phyloP scores from a whole-genome alignment of 2,329 filamentous ascomycete species.

The Phialophora chinensis region DNA sequence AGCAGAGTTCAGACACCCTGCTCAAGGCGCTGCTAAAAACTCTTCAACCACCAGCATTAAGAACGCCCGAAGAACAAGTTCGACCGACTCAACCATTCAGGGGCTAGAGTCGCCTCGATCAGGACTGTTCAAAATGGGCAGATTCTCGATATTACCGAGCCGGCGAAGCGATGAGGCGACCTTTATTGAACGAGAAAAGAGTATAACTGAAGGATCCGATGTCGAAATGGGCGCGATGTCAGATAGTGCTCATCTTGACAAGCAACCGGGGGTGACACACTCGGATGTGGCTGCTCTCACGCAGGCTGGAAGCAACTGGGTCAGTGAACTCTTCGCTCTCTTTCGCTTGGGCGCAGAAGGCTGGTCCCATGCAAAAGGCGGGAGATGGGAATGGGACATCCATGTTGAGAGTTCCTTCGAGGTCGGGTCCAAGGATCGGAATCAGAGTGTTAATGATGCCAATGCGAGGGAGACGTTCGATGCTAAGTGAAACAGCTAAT shows the following conservation, averaged over 20 bases:
- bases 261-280: conserved; percentile 7
- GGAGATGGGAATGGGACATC: conserved; percentile 26
- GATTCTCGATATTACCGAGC: conserved; percentile 8
- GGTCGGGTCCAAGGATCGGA: conserved; percentile 24
- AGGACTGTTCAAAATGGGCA: conserved; percentile 19
- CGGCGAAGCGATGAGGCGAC: conserved; percentile 29
- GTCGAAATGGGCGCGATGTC: conserved; percentile 15
- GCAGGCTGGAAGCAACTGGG: conserved; percentile 26
- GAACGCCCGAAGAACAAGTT: conserved; percentile 17
- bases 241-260: conserved; percentile 11
- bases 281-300: conserved; percentile 17
- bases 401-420: conserved; percentile 25
- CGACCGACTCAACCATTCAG: conserved; percentile 4
- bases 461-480: conserved; percentile 3
- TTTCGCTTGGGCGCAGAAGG: conserved; percentile 27
- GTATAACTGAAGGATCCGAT: conserved; percentile 17
- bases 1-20: conserved; percentile 61
- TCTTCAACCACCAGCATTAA: conserved; percentile 9
- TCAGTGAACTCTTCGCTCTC: conserved; percentile 27
- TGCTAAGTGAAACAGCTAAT: conserved; percentile 1
- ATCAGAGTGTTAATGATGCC: conserved; percentile 8
- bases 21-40: neutral
- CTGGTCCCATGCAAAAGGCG: conserved; percentile 18
- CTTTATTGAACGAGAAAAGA: conserved; percentile 24
- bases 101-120: conserved; percentile 14